phyloP scores from a whole-genome alignment of 2,329 filamentous ascomycete species.

The Coniosporium tulheliwenetii region DNA sequence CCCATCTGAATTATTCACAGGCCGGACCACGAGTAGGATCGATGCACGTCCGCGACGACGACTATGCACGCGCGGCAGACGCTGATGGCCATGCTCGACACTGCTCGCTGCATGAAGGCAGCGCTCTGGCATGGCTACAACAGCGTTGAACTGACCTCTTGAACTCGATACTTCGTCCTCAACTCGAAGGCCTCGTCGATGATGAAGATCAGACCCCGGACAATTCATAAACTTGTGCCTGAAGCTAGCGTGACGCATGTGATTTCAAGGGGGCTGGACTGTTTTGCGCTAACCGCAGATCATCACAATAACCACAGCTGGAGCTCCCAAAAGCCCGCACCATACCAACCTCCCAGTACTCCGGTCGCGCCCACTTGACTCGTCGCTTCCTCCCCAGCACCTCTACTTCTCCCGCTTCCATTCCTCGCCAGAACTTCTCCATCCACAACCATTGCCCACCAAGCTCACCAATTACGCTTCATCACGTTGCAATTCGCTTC shows the following conservation, averaged over 20 bases:
- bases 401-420: neutral
- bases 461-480: constrained; percentile 1
- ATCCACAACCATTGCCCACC: neutral
- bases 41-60: neutral
- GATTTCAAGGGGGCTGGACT: neutral
- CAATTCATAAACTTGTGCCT: too few species aligned
- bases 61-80: neutral
- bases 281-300: neutral
- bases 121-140: neutral
- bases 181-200: too few species aligned
- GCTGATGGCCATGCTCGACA: neutral
- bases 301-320: neutral
- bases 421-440: neutral
- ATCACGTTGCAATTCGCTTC: constrained; percentile 1
- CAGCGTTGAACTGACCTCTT: neutral
- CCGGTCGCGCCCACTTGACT: neutral
- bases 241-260: neutral
- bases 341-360: neutral
- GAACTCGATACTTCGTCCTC: neutral
- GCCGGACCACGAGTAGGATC: too few species aligned
- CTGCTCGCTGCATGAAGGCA: neutral
- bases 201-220: too few species aligned
- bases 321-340: neutral
- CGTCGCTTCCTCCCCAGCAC: neutral
- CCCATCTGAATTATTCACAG: neutral